phyloP scores from a whole-genome alignment of 371 early-diverging fungal genomes.

The Syncephalastrum contaminatum region DNA sequence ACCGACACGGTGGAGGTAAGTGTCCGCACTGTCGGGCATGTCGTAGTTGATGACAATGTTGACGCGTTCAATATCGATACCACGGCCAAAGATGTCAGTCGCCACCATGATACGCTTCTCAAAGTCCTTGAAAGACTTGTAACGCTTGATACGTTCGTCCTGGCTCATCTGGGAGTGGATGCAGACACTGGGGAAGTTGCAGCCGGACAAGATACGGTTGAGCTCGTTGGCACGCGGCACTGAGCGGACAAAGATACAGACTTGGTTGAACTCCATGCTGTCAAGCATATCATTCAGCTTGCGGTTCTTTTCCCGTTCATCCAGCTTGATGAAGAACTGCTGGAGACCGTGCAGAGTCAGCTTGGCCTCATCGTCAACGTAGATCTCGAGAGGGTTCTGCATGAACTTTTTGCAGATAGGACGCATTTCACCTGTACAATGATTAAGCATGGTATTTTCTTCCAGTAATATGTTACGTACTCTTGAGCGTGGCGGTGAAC shows the following conservation, averaged over 20 bases:
- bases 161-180: constrained; percentile 92
- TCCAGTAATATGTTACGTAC: no score
- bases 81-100: constrained; percentile 98
- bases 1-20: constrained; percentile 98
- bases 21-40: constrained; percentile 92
- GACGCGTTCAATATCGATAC: constrained; percentile 98
- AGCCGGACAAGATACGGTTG: constrained; percentile 81
- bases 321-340: constrained; percentile 91
- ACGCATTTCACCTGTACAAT: constrained; percentile 80
- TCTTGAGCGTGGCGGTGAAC: constrained; percentile 90
- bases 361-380: constrained; percentile 98
- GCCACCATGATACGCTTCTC: constrained; percentile 96
- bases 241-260: constrained; percentile 97
- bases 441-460: no score
- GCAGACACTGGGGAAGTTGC: constrained; percentile 94
- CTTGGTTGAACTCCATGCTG: constrained; percentile 95
- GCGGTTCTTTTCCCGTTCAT: constrained; percentile 91
- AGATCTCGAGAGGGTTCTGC: constrained; percentile 97
- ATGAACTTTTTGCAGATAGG: constrained; percentile 95
- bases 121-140: constrained; percentile 96
- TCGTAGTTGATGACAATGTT: constrained; percentile 99
- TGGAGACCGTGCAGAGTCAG: constrained; percentile 96
- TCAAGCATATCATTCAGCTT: constrained; percentile 93
- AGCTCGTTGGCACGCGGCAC: constrained; percentile 86
- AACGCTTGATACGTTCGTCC: constrained; percentile 89